Evolutionary conservation across 1,139 yeast species (phyloP), one percentile per base, ranked within the genome.

Genomic region (Pichia norvegensis): DNA sequence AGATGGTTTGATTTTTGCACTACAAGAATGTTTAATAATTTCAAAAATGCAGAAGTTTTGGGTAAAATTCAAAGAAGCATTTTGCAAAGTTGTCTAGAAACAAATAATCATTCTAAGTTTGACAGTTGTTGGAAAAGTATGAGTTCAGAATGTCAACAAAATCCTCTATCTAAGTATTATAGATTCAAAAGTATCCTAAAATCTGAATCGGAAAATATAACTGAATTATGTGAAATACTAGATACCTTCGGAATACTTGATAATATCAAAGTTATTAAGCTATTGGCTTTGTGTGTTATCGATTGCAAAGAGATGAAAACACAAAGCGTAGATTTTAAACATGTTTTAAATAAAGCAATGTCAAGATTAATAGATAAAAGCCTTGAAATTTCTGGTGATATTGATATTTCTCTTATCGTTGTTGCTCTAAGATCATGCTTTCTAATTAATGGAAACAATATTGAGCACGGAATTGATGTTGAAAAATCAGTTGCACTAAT

Each of bases 21-120:
- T 8, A 57, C 58, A 31, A 52, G 63, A 23, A 36, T 63, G 4
- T 49, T 65, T 2, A 51, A 45, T 1, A 23, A 22, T 31, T 25
- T 42, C 16, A 53, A 52, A 29, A 53, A 56, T 6, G 48, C 46
- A 8, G 61, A 61, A 25, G 40, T 33, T 7, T 54, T 51, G 23
- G 66, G 63, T 2, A 62, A 64, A 42, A 51, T 65, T 3, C 55
- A 61, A 33, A 53, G 69, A 44, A 62, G 61, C 8, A 52, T 62
- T 14, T 58, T 61, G 36, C 56, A 56, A 23, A 54, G 61, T 36
- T 54, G 57, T 31, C 45, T 62, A 7, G 51, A 53, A 4, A 37
- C 52, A 4, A 50, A 48, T 1, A 37, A 57, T 4, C 51, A 39
- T 40, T 50, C 52, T 1, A 47, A 52, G 4, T 59, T 55, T 4